phyloP scores from a whole-genome alignment of 148 eudicot genomes.

The Fallopia convolvulus region DNA sequence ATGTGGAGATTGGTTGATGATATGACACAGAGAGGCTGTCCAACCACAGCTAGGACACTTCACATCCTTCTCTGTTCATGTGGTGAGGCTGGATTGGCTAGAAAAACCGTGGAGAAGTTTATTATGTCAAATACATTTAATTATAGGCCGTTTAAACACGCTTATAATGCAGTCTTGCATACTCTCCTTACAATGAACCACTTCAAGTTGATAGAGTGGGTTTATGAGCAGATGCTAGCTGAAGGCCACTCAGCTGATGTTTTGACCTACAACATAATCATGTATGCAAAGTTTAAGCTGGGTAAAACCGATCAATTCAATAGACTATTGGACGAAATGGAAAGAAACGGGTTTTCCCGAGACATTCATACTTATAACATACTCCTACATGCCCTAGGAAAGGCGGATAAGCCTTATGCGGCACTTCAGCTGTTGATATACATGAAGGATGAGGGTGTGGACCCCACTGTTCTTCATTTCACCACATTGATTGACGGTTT shows the following conservation, averaged over 20 bases:
- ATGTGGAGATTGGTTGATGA: constrained; percentile 88
- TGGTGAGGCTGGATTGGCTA: constrained; percentile 72
- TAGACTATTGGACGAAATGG: constrained; percentile 70
- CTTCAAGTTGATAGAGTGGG: constrained; percentile 79
- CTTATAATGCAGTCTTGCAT: constrained; percentile 72
- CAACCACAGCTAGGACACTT: constrained; percentile 69
- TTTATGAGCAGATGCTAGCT: constrained; percentile 62
- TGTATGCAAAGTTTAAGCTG: constrained; percentile 60
- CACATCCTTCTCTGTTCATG: constrained; percentile 73
- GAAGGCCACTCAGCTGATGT: constrained; percentile 67
- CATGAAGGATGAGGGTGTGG: constrained; percentile 65
- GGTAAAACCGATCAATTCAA: constrained; percentile 67
- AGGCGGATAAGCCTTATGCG: constrained; percentile 57
- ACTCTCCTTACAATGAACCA: constrained; percentile 62
- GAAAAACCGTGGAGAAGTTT: constrained; percentile 65
- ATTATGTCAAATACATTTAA: constrained; percentile 59
- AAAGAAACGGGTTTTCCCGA: constrained; percentile 52
- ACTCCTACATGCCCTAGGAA: constrained; percentile 81
- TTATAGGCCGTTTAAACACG: constrained; percentile 71
- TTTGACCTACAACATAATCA: constrained; percentile 62
- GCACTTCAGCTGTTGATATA: constrained; percentile 70
- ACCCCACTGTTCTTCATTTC: constrained; percentile 70
- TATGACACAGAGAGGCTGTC: constrained; percentile 76
- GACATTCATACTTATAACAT: constrained; percentile 74
- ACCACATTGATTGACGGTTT: constrained; percentile 87